Conservation (phyloP, 352 stramenopile genomes). For the Pythium scleroteichum region DNA sequence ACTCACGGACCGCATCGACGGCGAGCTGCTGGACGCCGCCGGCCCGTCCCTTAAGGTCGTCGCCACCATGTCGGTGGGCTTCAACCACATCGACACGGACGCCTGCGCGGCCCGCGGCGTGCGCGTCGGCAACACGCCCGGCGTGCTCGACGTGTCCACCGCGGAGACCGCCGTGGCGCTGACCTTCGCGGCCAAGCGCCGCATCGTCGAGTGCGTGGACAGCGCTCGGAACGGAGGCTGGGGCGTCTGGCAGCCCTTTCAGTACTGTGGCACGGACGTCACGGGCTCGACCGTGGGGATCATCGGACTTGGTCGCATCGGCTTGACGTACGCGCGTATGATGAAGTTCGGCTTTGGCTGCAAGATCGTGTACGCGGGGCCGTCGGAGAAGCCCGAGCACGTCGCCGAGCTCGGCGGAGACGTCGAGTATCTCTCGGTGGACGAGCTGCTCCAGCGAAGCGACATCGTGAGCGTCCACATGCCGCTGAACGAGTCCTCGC, state of each 20-base stretch:
- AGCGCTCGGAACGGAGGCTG: constrained; percentile 58
- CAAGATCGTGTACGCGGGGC: constrained; percentile 80
- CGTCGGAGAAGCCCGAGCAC: constrained; percentile 56
- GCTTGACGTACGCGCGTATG: constrained; percentile 78
- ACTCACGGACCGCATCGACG: constrained; percentile 49
- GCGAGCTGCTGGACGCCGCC: constrained; percentile 43
- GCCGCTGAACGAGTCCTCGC: constrained; percentile 75
- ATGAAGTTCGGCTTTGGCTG: constrained; percentile 82
- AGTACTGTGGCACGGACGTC: constrained; percentile 51
- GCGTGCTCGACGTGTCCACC: constrained; percentile 69
- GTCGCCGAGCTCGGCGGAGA: constrained; percentile 35
- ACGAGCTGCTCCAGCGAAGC: constrained; percentile 70
- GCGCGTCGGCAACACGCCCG: constrained; percentile 63
- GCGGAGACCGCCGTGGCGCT: constrained; percentile 52
- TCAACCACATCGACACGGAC: constrained; percentile 78
- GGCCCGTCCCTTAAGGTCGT: constrained; percentile 43
- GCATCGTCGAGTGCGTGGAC: constrained; percentile 56
- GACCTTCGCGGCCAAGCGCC: constrained; percentile 45
- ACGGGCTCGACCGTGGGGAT: constrained; percentile 64
- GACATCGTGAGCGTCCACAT: constrained; percentile 90
- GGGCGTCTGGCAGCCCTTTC: constrained; percentile 63
- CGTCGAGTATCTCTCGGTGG: constrained; percentile 75
- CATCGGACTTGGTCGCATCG: constrained; percentile 84
- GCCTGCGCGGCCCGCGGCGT: constrained; percentile 51
- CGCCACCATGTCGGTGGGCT: constrained; percentile 74